Evolutionary conservation across 805 yeast genomes (phyloP).

Genomic region (Wickerhamomyces subpelliculosus): DNA sequence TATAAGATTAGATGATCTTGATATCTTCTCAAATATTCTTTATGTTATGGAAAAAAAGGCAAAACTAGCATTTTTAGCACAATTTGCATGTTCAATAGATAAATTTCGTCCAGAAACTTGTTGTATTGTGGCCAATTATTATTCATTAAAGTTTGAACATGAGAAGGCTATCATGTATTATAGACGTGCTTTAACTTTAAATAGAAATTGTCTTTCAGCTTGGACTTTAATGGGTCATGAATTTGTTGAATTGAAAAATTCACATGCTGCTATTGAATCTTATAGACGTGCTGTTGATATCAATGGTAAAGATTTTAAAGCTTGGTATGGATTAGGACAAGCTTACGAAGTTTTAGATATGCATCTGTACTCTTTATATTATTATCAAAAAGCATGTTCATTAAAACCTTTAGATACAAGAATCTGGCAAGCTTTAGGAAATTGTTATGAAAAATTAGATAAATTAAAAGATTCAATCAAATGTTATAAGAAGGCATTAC

Average conservation of each 20-base stretch:
- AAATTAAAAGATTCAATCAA: constrained; percentile 69
- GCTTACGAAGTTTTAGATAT: constrained; percentile 95
- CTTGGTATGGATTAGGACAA: constrained; percentile 98
- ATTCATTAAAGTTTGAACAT: constrained; percentile 86
- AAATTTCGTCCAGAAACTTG: constrained; percentile 91
- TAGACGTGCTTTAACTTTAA: constrained; percentile 78
- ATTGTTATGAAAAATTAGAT: constrained; percentile 76
- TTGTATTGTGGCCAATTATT: constrained; percentile 89
- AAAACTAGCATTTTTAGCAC: constrained; percentile 82
- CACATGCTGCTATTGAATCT: constrained; percentile 96
- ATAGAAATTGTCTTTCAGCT: constrained; percentile 76
- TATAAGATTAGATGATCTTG: constrained; percentile 82
- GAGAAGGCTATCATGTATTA: constrained; percentile 92
- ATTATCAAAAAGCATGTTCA: constrained; percentile 85
- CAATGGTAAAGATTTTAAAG: constrained; percentile 82
- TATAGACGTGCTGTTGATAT: constrained; percentile 91
- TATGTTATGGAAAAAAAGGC: constrained; percentile 89
- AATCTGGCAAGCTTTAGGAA: constrained; percentile 95
- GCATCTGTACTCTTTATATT: constrained; percentile 87
- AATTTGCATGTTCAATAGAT: constrained; percentile 74
- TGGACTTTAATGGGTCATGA: constrained; percentile 99
- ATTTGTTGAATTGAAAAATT: constrained; percentile 89
- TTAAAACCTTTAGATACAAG: constrained; percentile 84
- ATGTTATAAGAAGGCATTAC: constrained; percentile 73
- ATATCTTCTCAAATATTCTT: constrained; percentile 87